Conservation (phyloP, 208 protist genomes). For the Kentomonas sorsogonicus region DNA sequence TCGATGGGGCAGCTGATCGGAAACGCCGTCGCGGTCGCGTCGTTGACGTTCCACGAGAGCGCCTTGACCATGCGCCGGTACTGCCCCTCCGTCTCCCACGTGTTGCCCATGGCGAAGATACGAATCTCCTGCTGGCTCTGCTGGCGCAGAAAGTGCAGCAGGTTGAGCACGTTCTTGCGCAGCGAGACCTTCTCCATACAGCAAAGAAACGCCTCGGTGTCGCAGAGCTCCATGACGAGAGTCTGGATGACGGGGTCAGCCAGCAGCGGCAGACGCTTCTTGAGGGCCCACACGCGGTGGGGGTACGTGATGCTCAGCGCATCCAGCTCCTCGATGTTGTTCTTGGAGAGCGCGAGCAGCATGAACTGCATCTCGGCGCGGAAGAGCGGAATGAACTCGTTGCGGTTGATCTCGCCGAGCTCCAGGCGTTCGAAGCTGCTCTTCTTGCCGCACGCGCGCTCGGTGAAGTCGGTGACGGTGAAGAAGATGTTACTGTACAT, state of each 20-base stretch:
- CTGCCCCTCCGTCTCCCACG: slow-evolving; percentile 73
- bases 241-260: slow-evolving; percentile 57
- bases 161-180: slow-evolving; percentile 77
- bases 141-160: slow-evolving; percentile 66
- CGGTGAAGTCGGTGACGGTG: slow-evolving; percentile 55
- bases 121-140: slow-evolving; percentile 78
- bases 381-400: slow-evolving; percentile 56
- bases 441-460: slow-evolving; percentile 38
- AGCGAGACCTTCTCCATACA: slow-evolving; percentile 67
- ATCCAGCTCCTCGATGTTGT: slow-evolving; percentile 59
- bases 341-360: slow-evolving; percentile 42
- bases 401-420: slow-evolving; percentile 63
- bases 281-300: slow-evolving; percentile 37
- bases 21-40: slow-evolving; percentile 39
- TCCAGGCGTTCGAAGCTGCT: slow-evolving; percentile 61
- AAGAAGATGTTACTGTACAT: slow-evolving; percentile 76
- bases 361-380: slow-evolving; percentile 54
- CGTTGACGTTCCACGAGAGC: slow-evolving; percentile 21
- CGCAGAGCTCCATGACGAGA: slow-evolving; percentile 53
- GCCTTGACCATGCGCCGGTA: slow-evolving; percentile 63
- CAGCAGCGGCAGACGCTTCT: slow-evolving; percentile 58
- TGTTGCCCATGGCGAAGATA: slow-evolving; percentile 66
- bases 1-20: slow-evolving; percentile 49
- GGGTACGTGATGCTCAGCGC: slow-evolving; percentile 48
- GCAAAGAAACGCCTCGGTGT: slow-evolving; percentile 65